Evolutionary conservation across 2,329 filamentous ascomycete species (phyloP).

Genomic region (Pseudogymnoascus sp.): DNA sequence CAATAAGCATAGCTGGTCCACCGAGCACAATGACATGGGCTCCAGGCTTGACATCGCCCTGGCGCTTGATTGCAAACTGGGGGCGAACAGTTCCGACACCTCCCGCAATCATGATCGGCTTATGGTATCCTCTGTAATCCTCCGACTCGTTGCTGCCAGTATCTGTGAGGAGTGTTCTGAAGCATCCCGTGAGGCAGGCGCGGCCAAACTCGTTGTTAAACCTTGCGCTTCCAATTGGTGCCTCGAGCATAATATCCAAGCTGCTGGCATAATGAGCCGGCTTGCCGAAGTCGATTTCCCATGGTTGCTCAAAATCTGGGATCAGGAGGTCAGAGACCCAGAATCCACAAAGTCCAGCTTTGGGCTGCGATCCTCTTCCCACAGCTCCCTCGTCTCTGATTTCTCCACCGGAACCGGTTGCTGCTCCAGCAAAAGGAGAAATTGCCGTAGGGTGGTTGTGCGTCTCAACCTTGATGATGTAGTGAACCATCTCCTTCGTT

Average conservation of each 20-base stretch:
- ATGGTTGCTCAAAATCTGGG: constrained; percentile 71
- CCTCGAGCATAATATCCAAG: constrained; percentile 95
- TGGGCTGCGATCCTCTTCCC: constrained; percentile 83
- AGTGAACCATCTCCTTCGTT: constrained; percentile 77
- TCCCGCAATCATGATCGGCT: constrained; percentile 97
- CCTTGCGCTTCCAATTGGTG: constrained; percentile 84
- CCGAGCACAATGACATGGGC: constrained; percentile 88
- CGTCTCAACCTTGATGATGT: constrained; percentile 91
- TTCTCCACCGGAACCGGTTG: constrained; percentile 90
- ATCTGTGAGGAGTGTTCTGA: constrained; percentile 76
- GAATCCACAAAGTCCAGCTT: constrained; percentile 86
- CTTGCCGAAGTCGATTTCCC: constrained; percentile 86
- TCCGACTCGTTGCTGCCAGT: constrained; percentile 49
- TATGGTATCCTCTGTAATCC: constrained; percentile 87
- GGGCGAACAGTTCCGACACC: constrained; percentile 89
- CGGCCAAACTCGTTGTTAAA: constrained; percentile 98
- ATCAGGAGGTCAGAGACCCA: constrained; percentile 93
- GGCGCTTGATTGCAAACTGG: constrained; percentile 80
- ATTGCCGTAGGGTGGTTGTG: constrained; percentile 97
- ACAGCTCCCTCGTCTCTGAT: constrained; percentile 94
- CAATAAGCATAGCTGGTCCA: constrained; percentile 95
- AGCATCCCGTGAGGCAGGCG: constrained; percentile 80
- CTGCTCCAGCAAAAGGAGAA: constrained; percentile 84
- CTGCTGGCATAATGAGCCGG: constrained; percentile 88
- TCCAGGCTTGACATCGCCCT: constrained; percentile 71